A percentile compares a stretch with the other conserved stretches of the same genome.
Conservation (phyloP, 179 eudicot genomes). For the Vitellaria paradoxa region DNA sequence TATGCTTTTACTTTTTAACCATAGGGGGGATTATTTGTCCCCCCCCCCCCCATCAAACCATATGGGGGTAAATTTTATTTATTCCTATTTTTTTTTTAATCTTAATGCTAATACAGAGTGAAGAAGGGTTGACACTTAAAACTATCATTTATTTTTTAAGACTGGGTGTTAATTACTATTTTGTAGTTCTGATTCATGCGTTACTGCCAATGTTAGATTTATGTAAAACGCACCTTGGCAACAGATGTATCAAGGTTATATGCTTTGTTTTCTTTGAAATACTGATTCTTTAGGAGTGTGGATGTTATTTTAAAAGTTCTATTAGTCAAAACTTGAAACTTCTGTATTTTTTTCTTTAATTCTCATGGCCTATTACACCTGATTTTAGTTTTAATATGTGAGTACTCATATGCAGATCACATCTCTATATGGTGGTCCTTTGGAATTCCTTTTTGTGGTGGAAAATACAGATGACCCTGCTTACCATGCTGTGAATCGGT, state of each 20-base stretch:
- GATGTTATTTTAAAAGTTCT: not conserved
- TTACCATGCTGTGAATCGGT: conserved; percentile 65
- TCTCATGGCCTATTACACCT: not conserved
- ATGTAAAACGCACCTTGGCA: not conserved
- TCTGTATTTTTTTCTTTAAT: not conserved
- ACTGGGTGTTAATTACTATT: not conserved
- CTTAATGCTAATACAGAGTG: not conserved
- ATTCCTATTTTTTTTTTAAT: not conserved
- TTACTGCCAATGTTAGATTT: not conserved
- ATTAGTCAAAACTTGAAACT: not conserved
- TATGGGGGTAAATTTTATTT: no score
- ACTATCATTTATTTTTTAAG: not conserved
- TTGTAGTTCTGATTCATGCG: not conserved
- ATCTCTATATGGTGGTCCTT: conserved; percentile 79
- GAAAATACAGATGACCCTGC: conserved; percentile 92
- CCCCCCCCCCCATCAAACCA: no score
- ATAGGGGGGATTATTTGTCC: no score
- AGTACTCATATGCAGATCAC: conserved; percentile 62
- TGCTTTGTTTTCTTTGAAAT: not conserved
- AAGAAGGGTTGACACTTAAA: not conserved
- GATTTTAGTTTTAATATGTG: conserved; percentile 6
- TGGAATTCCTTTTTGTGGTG: conserved; percentile 84
- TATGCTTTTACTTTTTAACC: no score
- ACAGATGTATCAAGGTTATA: not conserved
- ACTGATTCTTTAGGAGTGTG: conserved; percentile 3